phyloP scores from a whole-genome alignment of 1,284 basidiomycete species.

The Heterobasidion annosum region DNA sequence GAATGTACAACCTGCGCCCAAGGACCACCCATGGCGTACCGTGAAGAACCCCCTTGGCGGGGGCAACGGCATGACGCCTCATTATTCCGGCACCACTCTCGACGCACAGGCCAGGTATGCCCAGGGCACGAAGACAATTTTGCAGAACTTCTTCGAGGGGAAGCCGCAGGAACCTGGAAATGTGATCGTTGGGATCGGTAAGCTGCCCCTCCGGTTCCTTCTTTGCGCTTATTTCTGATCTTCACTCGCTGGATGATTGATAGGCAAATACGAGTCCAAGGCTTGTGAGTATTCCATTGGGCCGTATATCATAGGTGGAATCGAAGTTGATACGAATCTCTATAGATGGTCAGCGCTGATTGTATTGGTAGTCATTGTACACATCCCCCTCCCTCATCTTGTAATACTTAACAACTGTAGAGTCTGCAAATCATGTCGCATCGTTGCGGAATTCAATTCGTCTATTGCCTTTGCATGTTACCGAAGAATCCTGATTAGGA shows the following conservation, averaged over 20 bases:
- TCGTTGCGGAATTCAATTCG: no score
- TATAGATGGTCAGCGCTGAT: conserved; percentile 2
- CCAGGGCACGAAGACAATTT: conserved; percentile 68
- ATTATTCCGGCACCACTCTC: conserved; percentile 83
- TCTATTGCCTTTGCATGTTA: no score
- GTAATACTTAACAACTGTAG: no score
- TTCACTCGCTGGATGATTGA: conserved; percentile 57
- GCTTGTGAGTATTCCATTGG: conserved; percentile 37
- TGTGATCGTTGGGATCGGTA: conserved; percentile 23
- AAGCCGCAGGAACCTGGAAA: conserved; percentile 2
- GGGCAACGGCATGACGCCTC: conserved; percentile 80
- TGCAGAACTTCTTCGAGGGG: conserved; percentile 2
- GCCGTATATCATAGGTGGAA: neutral
- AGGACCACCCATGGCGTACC: conserved; percentile 81
- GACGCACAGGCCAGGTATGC: conserved; percentile 91
- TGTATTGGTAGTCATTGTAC: no score
- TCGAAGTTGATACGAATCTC: neutral
- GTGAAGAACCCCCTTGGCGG: conserved; percentile 74
- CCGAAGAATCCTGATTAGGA: no score
- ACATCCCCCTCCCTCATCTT: no score
- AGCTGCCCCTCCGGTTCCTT: conserved; percentile 68
- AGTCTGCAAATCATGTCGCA: no score
- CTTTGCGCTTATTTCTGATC: conserved; percentile 18
- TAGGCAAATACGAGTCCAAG: conserved; percentile 41
- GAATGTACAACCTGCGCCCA: conserved; percentile 80